Conservation (phyloP, 2,329 filamentous ascomycete species). For the Cytospora chrysosperma region DNA sequence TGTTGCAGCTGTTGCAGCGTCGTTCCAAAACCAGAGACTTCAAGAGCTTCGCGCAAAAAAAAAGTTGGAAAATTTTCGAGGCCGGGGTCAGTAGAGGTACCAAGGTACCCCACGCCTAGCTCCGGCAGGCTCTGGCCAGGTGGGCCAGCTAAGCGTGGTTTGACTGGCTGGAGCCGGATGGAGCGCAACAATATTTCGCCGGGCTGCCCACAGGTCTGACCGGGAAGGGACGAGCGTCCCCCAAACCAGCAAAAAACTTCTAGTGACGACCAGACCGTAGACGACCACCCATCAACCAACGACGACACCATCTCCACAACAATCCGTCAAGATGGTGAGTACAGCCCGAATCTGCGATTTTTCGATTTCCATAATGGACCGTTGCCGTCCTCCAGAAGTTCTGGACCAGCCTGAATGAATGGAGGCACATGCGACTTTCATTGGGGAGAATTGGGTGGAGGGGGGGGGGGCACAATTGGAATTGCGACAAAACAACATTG, state of each 20-base stretch:
- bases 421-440: neutral
- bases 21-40: slow-evolving; percentile 1
- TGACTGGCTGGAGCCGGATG: slow-evolving; percentile 20
- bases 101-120: slow-evolving; percentile 21
- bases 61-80: slow-evolving; percentile 22
- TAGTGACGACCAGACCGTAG: slow-evolving; percentile 8
- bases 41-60: slow-evolving; percentile 21
- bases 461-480: too few relatives aligned
- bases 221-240: slow-evolving; percentile 16
- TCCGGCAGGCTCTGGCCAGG: slow-evolving; percentile 12
- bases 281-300: slow-evolving; percentile 17
- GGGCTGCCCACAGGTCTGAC: slow-evolving; percentile 18
- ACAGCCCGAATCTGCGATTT: slow-evolving; percentile 18
- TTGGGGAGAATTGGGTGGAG: neutral
- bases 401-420: slow-evolving; percentile 13
- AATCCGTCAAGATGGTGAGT: slow-evolving; percentile 26
- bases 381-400: neutral
- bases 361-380: slow-evolving; percentile 4
- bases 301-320: slow-evolving; percentile 25
- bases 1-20: slow-evolving; percentile 16
- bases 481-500: slow-evolving; percentile 1
- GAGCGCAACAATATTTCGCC: slow-evolving; percentile 21
- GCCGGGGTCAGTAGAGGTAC: slow-evolving; percentile 13
- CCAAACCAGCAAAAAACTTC: slow-evolving; percentile 23
- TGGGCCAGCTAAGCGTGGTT: neutral